These are phyloP conservation scores for Conoideocrella luteorostrata DNA, from an alignment of 2,329 filamentous ascomycete genomes.

Conservation along the genomic window DNA sequence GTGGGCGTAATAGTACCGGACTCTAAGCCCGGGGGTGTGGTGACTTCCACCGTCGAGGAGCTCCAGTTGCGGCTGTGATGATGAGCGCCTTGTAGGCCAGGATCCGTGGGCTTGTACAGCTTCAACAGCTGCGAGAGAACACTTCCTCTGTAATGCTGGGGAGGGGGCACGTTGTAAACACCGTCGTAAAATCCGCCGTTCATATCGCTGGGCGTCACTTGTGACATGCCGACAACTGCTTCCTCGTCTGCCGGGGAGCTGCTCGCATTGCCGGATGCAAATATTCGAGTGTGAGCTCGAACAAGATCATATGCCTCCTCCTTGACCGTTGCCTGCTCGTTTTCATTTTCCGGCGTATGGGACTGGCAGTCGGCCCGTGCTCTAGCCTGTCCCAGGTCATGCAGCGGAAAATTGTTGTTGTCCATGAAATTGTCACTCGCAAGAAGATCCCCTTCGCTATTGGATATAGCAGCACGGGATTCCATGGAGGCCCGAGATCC, in stretches of 20 bases:
- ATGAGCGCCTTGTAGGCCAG: conserved; percentile 8
- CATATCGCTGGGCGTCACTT: conserved; percentile 23
- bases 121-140: conserved; percentile 40
- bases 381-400: conserved; percentile 18
- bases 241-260: conserved; percentile 9
- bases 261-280: conserved; percentile 11
- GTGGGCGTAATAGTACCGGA: conserved; percentile 37
- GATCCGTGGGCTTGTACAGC: conserved; percentile 36
- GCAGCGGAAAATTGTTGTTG: conserved; percentile 25
- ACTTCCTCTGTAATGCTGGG: conserved; percentile 36
- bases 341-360: conserved; percentile 5
- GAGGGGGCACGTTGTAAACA: conserved; percentile 33
- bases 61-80: conserved; percentile 18
- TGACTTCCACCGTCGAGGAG: conserved; percentile 20
- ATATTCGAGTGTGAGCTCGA: conserved; percentile 31
- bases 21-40: conserved; percentile 26
- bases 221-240: conserved; percentile 10
- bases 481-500: conserved; percentile 31
- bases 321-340: conserved; percentile 7
- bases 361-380: background rate
- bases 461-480: conserved; percentile 25
- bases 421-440: too few species aligned
- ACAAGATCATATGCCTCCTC: conserved; percentile 37
- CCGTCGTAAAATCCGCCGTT: conserved; percentile 35
- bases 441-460: conserved; percentile 20